A percentile compares a stretch with the other conserved stretches of the same genome.
Evolutionary conservation across 225 moss, liverwort and hornwort genomes (phyloP).

Genomic region (Sphagnum tenellum): DNA sequence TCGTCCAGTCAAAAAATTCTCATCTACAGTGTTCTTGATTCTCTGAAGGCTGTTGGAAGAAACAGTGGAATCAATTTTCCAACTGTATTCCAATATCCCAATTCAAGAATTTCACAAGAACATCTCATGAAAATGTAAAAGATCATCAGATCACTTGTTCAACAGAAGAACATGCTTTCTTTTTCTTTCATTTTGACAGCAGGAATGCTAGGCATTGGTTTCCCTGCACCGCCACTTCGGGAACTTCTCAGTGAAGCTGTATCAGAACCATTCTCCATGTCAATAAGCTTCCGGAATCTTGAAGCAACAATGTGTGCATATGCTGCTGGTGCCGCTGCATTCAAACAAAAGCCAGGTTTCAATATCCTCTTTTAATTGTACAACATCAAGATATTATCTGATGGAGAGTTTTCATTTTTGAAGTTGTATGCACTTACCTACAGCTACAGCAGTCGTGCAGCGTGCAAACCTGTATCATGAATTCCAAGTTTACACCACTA

Average conservation of each 20-base stretch:
- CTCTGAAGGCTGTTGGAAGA: too few relatives aligned
- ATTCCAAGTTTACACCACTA: too few relatives aligned
- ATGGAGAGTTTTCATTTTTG: background rate
- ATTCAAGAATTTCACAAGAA: too few relatives aligned
- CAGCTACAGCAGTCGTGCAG: slow-evolving; percentile 80
- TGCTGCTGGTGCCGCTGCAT: slow-evolving; percentile 78
- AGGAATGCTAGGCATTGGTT: slow-evolving; percentile 25
- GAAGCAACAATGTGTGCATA: slow-evolving; percentile 84
- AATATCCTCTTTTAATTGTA: background rate
- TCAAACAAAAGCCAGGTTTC: background rate
- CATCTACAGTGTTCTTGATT: too few relatives aligned
- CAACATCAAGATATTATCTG: background rate
- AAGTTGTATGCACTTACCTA: slow-evolving; percentile 34
- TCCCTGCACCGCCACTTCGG: slow-evolving; percentile 15
- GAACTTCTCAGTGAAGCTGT: slow-evolving; percentile 27
- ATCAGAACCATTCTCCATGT: slow-evolving; percentile 55
- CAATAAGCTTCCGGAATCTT: slow-evolving; percentile 63
- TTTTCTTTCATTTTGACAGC: slow-evolving; percentile 17
- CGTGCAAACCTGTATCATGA: slow-evolving; percentile 50
- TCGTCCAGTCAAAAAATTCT: too few relatives aligned
- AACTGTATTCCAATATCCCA: too few relatives aligned
- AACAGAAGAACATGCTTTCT: slow-evolving; percentile 49
- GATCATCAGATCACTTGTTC: background rate
- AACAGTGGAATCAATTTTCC: too few relatives aligned
- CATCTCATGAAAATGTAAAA: too few relatives aligned